Evolutionary conservation across 2,329 filamentous ascomycete species (phyloP), one percentile per base, ranked within the genome.

Genomic region (Penicillium sp.): DNA sequence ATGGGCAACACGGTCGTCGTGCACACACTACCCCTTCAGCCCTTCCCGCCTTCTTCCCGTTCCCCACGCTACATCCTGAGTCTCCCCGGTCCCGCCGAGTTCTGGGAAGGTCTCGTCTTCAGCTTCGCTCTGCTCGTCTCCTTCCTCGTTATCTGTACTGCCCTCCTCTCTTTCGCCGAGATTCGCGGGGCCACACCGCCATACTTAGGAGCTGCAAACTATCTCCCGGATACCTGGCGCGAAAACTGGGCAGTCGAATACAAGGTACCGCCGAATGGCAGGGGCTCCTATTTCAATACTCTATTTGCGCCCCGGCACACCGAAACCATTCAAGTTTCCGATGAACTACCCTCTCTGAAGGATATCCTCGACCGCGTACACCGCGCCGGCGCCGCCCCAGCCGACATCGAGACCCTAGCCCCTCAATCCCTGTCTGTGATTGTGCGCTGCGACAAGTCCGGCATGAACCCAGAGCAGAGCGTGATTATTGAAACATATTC

Each of bases 1-100:
- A 83, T 95, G 59, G 86, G 83, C 52, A 91, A 90, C 66, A 88
- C 84, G 0, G 82, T 90, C 35, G 82, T 87, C 27, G 84, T 95
- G 24, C 88, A 95, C 69, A 86, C 82, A 33, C 83, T 95, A 54
- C 84, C 88, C 0, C 78, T 95, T 5, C 66, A 72, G 4, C 72
- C 72, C 8, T 68, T 66, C 29, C 72, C 74, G 6, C 59, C 68
- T 3, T 56, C 64, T n/a, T 74, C 75, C 8, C 61, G 73, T 20
- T 71, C 80, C 0, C 75, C 80, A 8, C 87, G 88, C 54, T 90
- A 91, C 65, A 80, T 90, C 3, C 81, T 91, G 28, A 81, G 80
- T 15, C 75, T 81, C 54, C 79, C 83, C 2, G 75, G 74, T 1
- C 75, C 79, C 20, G 79, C 80, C 3, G 76, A 78, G 25, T 64